A percentile compares a stretch with the other conserved stretches of the same genome.
Conservation (phyloP, 2,329 filamentous ascomycete genomes). For the Aspergillus thermomutatus region DNA sequence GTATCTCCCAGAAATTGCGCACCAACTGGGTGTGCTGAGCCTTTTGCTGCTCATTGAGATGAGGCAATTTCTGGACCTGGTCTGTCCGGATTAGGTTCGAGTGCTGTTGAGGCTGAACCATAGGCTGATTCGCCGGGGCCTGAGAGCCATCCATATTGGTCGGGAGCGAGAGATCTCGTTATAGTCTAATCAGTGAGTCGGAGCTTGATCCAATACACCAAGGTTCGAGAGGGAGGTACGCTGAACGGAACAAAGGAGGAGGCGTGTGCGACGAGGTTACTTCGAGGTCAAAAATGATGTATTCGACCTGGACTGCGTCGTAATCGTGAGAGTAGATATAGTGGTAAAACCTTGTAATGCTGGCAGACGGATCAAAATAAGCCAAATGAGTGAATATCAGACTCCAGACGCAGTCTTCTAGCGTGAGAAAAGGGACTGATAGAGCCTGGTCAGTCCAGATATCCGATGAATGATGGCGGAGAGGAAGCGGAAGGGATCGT, state of each 20-base stretch:
- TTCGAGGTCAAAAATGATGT: not conserved
- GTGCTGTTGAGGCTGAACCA: constrained; percentile 37
- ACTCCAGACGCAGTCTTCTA: not conserved
- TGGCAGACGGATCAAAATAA: not conserved
- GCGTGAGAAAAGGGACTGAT: not conserved
- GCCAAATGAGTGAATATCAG: not conserved
- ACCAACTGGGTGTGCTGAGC: constrained; percentile 54
- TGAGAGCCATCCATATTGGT: constrained; percentile 33
- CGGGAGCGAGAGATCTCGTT: not conserved
- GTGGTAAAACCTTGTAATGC: not conserved
- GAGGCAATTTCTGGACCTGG: constrained; percentile 51
- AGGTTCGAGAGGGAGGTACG: not conserved
- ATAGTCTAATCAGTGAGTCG: not conserved
- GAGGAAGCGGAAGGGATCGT: not conserved
- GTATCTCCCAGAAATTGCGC: constrained; percentile 52
- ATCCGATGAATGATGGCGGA: not conserved
- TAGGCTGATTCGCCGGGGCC: constrained; percentile 27
- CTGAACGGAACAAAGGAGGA: not conserved
- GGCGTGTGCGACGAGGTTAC: not conserved
- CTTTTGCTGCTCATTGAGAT: constrained; percentile 54
- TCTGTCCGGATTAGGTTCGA: constrained; percentile 50
- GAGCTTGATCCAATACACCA: not conserved
- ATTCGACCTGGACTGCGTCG: not conserved
- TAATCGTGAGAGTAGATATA: not conserved
- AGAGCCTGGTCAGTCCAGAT: not conserved